phyloP scores from a whole-genome alignment of 192 early-diverging fungal species.

The Podila clonocystis region DNA sequence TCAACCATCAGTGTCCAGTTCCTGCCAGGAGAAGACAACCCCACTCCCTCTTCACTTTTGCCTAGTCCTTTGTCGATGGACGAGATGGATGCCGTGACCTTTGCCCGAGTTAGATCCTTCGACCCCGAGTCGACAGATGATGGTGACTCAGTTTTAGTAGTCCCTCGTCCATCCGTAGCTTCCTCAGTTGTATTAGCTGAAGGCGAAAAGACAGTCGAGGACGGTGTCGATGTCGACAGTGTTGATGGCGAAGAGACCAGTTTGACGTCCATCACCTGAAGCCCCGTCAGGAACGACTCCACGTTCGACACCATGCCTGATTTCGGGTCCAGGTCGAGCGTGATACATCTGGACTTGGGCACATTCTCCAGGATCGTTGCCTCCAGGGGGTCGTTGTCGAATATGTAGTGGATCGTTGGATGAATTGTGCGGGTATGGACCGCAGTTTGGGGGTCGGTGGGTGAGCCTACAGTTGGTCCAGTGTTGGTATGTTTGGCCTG shows the following conservation, averaged over 20 bases:
- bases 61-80: background rate
- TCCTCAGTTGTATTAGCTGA: no score
- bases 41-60: background rate
- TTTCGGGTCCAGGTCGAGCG: conserved; percentile 33
- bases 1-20: conserved; percentile 44
- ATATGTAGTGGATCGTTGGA: conserved; percentile 39
- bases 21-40: background rate
- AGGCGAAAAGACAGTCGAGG: no score
- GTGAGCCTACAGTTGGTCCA: background rate
- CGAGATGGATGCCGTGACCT: background rate
- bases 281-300: conserved; percentile 21
- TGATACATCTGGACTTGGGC: conserved; percentile 34
- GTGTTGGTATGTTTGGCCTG: background rate
- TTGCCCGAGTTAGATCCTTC: background rate
- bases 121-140: background rate
- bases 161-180: no score
- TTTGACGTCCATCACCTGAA: conserved; percentile 44
- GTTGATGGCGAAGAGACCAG: conserved; percentile 12
- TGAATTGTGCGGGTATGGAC: conserved; percentile 23
- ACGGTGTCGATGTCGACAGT: background rate
- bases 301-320: conserved; percentile 32
- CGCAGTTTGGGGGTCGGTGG: background rate
- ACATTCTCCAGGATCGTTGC: conserved; percentile 36
- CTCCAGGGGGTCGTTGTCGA: conserved; percentile 42
- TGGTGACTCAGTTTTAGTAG: no score